These are phyloP conservation scores for Sporisorium reilianum DNA, from an alignment of 1,284 basidiomycete genomes.

Conservation along the genomic window DNA sequence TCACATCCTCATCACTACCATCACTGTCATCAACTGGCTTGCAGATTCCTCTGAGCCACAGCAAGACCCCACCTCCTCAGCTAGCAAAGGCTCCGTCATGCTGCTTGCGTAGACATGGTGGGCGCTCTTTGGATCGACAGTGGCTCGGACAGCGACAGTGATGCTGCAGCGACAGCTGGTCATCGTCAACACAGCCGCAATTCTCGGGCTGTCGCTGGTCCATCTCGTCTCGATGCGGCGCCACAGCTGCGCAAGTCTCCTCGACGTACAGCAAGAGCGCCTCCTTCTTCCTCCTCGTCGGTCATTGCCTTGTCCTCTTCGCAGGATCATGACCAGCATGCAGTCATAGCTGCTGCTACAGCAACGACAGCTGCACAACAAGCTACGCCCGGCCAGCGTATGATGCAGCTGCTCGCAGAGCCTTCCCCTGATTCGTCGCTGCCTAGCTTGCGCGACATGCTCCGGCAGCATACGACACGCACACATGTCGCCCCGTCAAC, in stretches of 20 bases:
- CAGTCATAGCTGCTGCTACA: neutral
- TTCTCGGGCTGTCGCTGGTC: slow-evolving; percentile 11
- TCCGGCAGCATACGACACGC: slow-evolving; percentile 13
- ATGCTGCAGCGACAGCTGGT: neutral
- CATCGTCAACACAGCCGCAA: slow-evolving; percentile 8
- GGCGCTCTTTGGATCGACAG: slow-evolving; percentile 48
- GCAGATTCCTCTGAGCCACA: neutral
- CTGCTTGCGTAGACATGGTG: slow-evolving; percentile 21
- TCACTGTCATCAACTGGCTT: neutral
- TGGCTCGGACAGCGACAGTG: slow-evolving; percentile 34
- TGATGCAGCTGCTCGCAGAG: slow-evolving; percentile 28
- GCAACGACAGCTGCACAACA: neutral
- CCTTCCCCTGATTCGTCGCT: slow-evolving; percentile 37
- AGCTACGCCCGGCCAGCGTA: slow-evolving; percentile 19
- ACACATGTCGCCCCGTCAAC: neutral
- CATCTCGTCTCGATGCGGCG: slow-evolving; percentile 18
- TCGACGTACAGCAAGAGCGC: slow-evolving; percentile 5
- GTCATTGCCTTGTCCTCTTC: slow-evolving; percentile 39
- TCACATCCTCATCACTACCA: slow-evolving; percentile 1
- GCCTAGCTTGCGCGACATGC: slow-evolving; percentile 36
- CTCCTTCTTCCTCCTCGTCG: slow-evolving; percentile 18
- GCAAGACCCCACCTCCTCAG: neutral
- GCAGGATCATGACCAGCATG: slow-evolving; percentile 14
- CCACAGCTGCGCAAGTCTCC: slow-evolving; percentile 16
- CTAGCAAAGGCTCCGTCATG: slow-evolving; percentile 11